Percentiles rank a stretch among this genome's conserved stretches.
These are phyloP conservation scores for Pseudocercospora pini-densiflorae DNA, from an alignment of 2,329 filamentous ascomycete species.

Conservation along the genomic window DNA sequence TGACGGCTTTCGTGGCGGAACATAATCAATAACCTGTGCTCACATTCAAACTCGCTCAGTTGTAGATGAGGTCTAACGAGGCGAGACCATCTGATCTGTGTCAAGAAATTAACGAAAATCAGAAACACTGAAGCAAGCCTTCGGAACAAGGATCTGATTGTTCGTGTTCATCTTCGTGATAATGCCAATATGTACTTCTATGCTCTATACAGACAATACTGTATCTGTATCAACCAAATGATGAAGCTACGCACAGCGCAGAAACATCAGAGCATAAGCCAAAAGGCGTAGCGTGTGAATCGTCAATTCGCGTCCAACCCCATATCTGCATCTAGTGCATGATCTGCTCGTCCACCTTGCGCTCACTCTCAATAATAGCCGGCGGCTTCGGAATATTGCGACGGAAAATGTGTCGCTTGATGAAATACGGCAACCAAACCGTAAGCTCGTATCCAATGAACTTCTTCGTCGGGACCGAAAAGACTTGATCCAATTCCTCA, in stretches of 20 bases:
- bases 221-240: background rate
- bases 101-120: too few species aligned
- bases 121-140: too few species aligned
- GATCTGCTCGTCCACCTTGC: constrained; percentile 14
- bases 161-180: background rate
- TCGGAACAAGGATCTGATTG: background rate
- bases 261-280: background rate
- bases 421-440: constrained; percentile 48
- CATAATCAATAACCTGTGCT: background rate
- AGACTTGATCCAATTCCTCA: constrained; percentile 57
- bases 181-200: background rate
- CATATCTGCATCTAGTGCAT: constrained; percentile 1
- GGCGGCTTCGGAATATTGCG: constrained; percentile 45
- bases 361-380: constrained; percentile 43
- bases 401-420: constrained; percentile 47
- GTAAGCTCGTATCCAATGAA: constrained; percentile 47
- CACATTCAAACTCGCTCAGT: background rate
- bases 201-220: background rate
- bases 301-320: background rate
- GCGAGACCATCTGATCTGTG: too few species aligned
- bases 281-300: background rate
- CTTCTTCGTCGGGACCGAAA: constrained; percentile 54
- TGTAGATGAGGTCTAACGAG: background rate
- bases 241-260: background rate
- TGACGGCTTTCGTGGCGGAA: background rate